Conservation (phyloP, 2,329 filamentous ascomycete genomes). For the Neonectria magnoliae region DNA sequence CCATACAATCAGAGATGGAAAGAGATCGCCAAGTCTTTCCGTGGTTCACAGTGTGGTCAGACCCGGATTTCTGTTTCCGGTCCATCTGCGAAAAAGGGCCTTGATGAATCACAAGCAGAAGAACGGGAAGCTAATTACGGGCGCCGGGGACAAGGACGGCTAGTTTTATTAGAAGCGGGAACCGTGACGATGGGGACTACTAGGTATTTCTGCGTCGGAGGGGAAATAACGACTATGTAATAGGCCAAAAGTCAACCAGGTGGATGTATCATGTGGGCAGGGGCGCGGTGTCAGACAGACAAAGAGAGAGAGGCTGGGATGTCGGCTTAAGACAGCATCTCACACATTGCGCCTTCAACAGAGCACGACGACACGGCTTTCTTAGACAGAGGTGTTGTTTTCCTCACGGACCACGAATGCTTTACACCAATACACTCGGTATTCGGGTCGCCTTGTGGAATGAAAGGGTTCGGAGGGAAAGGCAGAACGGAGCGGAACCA, state of each 20-base stretch:
- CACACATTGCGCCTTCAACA: not conserved
- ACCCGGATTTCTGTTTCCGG: constrained; percentile 6
- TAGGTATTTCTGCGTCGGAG: not conserved
- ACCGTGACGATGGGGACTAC: not conserved
- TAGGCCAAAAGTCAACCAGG: constrained; percentile 12
- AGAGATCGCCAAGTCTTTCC: not conserved
- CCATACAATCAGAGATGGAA: not conserved
- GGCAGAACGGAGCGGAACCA: not conserved
- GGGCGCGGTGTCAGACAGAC: not conserved
- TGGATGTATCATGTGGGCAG: constrained; percentile 8
- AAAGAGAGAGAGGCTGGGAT: not conserved
- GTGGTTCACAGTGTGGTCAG: not conserved
- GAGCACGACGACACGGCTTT: not conserved
- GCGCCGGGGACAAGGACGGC: not conserved
- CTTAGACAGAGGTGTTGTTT: not conserved
- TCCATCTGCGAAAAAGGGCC: constrained; percentile 6
- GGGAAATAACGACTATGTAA: constrained; percentile 12
- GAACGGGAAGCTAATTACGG: constrained; percentile 1
- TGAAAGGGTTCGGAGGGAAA: not conserved
- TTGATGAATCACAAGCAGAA: not conserved
- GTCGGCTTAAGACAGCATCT: constrained; percentile 9
- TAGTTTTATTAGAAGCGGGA: constrained; percentile 11
- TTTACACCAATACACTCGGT: not conserved
- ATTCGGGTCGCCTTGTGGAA: not conserved
- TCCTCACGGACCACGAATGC: not conserved